Conservation (phyloP, 257 asterid genomes). For the Galeopsis tetrahit region DNA sequence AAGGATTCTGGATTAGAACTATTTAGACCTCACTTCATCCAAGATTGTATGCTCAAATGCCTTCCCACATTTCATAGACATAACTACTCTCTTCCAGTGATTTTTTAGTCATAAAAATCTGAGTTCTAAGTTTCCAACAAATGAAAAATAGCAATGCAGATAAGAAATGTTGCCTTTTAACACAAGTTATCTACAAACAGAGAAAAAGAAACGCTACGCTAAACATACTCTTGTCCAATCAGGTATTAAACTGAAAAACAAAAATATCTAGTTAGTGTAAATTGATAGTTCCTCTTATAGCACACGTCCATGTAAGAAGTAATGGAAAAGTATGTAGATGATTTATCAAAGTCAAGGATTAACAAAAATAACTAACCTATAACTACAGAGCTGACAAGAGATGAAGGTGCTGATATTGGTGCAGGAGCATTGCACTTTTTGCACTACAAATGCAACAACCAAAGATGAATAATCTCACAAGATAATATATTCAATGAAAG, state of each 20-base stretch:
- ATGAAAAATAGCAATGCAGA: not conserved
- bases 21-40: not conserved
- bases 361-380: slow-evolving; percentile 50
- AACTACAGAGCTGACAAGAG: slow-evolving; percentile 57
- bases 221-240: not conserved
- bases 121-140: not conserved
- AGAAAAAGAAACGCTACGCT: not conserved
- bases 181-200: slow-evolving; percentile 10
- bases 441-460: slow-evolving; percentile 58
- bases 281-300: slow-evolving; percentile 20
- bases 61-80: not conserved
- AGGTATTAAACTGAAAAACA: not conserved
- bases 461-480: slow-evolving; percentile 37
- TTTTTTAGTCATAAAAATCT: not conserved
- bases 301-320: slow-evolving; percentile 5
- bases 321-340: slow-evolving; percentile 16
- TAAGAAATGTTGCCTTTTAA: not conserved
- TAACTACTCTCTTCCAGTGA: not conserved
- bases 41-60: not conserved
- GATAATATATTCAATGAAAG: not conserved
- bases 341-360: slow-evolving; percentile 2
- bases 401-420: slow-evolving; percentile 54
- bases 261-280: not conserved
- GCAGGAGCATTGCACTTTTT: slow-evolving; percentile 77
- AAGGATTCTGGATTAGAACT: too few relatives aligned